A percentile compares a stretch with the other conserved stretches of the same genome.
These are phyloP conservation scores for Penicillium goetzii DNA, from an alignment of 495 filamentous ascomycete species.

Conservation along the genomic window DNA sequence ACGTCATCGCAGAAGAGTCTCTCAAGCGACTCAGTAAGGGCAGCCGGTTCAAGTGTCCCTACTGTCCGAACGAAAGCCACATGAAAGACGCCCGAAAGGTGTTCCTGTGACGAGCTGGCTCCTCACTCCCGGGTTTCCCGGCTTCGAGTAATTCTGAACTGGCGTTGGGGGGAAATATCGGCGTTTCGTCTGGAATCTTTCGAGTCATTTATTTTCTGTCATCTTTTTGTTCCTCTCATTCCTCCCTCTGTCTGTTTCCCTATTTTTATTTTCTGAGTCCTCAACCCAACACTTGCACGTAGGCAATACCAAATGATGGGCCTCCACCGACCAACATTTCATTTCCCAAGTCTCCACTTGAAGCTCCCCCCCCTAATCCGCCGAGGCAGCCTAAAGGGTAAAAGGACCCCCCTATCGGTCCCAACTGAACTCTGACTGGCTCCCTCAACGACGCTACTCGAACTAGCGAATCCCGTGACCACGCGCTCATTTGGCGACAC, in stretches of 20 bases:
- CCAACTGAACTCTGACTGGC: constrained; percentile 3
- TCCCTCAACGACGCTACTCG: constrained; percentile 3
- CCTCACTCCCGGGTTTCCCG: background rate
- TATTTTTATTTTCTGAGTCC: background rate
- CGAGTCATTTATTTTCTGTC: background rate
- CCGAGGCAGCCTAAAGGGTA: constrained; percentile 13
- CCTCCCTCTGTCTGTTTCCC: background rate
- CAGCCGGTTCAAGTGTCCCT: constrained; percentile 88
- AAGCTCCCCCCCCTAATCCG: background rate
- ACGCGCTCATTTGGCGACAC: constrained; percentile 48
- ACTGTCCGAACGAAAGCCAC: constrained; percentile 86
- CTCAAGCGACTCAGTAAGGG: constrained; percentile 78
- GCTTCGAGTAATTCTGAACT: constrained; percentile 1
- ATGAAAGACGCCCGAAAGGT: constrained; percentile 77
- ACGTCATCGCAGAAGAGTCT: constrained; percentile 87
- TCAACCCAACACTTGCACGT: background rate
- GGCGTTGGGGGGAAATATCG: constrained; percentile 9
- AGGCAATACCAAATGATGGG: constrained; percentile 7
- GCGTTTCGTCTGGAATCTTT: constrained; percentile 7
- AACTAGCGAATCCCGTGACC: constrained; percentile 38
- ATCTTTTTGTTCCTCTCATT: background rate
- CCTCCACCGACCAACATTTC: constrained; percentile 1
- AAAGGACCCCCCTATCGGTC: constrained; percentile 23
- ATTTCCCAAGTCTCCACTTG: constrained; percentile 18
- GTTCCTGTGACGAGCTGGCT: constrained; percentile 46